phyloP scores from a whole-genome alignment of 805 yeast species.

The Yamadazyma sp. region DNA sequence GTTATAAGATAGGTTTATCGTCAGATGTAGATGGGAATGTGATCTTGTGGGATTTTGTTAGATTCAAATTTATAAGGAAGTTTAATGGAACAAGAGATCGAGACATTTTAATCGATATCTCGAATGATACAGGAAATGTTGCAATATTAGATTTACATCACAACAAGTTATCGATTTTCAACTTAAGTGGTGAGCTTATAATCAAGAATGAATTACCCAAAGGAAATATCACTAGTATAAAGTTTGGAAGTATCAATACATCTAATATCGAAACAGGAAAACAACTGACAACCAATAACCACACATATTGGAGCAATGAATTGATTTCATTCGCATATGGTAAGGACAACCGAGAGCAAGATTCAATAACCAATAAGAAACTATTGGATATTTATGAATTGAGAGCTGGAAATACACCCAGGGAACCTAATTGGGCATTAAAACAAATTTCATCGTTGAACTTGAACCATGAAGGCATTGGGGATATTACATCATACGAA shows the following conservation, averaged over 20 bases:
- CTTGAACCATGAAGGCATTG: constrained; percentile 7
- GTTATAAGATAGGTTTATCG: constrained; percentile 54
- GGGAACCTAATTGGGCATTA: constrained; percentile 10
- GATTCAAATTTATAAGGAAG: constrained; percentile 47
- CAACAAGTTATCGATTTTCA: constrained; percentile 35
- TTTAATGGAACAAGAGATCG: constrained; percentile 17
- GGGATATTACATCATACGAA: constrained; percentile 27
- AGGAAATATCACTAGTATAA: constrained; percentile 19
- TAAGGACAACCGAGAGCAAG: constrained; percentile 3
- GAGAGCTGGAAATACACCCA: constrained; percentile 1
- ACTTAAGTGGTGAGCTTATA: constrained; percentile 53
- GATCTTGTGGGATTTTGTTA: constrained; percentile 62
- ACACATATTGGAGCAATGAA: constrained; percentile 38
- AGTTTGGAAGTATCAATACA: constrained; percentile 30
- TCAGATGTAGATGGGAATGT: constrained; percentile 54
- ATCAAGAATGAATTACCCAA: constrained; percentile 15
- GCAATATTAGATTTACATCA: constrained; percentile 28
- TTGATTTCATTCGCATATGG: constrained; percentile 27
- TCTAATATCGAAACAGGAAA: constrained; percentile 23
- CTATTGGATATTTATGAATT: constrained; percentile 30
- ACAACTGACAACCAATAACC: constrained; percentile 20
- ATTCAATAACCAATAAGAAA: constrained; percentile 21
- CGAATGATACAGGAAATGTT: constrained; percentile 55
- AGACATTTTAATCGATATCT: constrained; percentile 39
- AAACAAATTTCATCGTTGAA: constrained; percentile 6